Evolutionary conservation across 2,329 filamentous ascomycete genomes (phyloP).

Genomic region (Thermochaetoides dissita): DNA sequence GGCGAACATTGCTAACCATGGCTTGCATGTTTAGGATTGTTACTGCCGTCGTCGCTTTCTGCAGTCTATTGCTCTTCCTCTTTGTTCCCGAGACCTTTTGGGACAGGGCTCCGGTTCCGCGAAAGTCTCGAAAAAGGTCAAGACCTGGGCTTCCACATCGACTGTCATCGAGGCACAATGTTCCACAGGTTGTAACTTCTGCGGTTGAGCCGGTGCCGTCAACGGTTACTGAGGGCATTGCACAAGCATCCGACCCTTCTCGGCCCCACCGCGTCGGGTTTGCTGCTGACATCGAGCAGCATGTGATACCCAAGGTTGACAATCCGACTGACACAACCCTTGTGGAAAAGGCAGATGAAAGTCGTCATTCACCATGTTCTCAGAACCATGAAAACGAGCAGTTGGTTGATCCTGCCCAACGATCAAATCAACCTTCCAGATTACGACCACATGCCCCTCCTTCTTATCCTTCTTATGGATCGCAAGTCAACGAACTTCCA

Average conservation of each 20-base stretch:
- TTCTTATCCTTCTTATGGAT: not conserved
- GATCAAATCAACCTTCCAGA: no score
- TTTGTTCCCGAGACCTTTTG: conserved; percentile 94
- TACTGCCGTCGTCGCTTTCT: conserved; percentile 62
- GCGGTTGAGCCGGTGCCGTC: not conserved
- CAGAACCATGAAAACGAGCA: not conserved
- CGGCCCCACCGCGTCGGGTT: conserved; percentile 21
- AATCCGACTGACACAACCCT: conserved; percentile 2
- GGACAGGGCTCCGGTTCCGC: conserved; percentile 58
- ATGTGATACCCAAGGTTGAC: conserved; percentile 1
- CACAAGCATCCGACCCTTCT: not conserved
- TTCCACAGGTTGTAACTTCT: conserved; percentile 2
- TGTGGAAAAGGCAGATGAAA: conserved; percentile 1
- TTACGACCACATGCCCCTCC: not conserved
- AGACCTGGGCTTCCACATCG: conserved; percentile 33
- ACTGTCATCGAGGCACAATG: conserved; percentile 28
- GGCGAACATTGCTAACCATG: no score
- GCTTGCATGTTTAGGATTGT: conserved; percentile 46
- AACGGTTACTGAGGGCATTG: not conserved
- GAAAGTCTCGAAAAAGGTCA: conserved; percentile 5
- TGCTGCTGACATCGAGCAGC: conserved; percentile 8
- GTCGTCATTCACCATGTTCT: not conserved
- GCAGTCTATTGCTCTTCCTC: conserved; percentile 61
- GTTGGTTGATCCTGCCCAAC: no score
- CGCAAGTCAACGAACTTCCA: conserved; percentile 8